These are phyloP conservation scores for Tetracladium marchalianum DNA, from an alignment of 495 filamentous ascomycete species.

Conservation along the genomic window DNA sequence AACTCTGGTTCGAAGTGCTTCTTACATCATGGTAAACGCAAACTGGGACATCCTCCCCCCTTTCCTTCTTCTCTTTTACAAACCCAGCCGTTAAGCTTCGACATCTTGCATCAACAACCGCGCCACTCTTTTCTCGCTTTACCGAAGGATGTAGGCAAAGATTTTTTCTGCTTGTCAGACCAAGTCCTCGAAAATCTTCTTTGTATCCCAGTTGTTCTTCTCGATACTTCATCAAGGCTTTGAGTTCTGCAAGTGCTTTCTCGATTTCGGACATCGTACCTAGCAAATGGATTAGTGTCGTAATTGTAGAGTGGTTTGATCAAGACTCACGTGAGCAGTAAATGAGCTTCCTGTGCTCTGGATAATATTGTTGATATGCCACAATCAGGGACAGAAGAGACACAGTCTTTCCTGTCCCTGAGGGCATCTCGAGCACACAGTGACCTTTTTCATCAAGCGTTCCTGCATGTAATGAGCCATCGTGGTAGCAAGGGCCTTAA, in stretches of 20 bases:
- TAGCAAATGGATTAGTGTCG: constrained; percentile 5
- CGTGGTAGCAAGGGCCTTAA: background rate
- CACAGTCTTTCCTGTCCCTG: constrained; percentile 97
- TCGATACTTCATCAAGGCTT: constrained; percentile 88
- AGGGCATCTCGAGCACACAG: constrained; percentile 99
- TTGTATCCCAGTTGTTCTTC: constrained; percentile 72
- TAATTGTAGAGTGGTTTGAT: constrained; percentile 1
- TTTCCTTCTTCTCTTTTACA: constrained; percentile 90
- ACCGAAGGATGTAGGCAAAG: constrained; percentile 93
- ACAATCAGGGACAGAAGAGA: constrained; percentile 92
- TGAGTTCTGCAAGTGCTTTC: constrained; percentile 88
- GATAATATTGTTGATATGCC: constrained; percentile 86
- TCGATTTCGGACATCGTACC: constrained; percentile 89
- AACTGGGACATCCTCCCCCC: constrained; percentile 85
- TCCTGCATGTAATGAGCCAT: constrained; percentile 27
- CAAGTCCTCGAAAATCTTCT: constrained; percentile 89
- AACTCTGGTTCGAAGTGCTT: background rate
- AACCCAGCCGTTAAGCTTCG: constrained; percentile 94
- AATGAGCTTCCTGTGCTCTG: constrained; percentile 87
- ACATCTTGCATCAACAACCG: constrained; percentile 88
- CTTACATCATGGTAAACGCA: constrained; percentile 89
- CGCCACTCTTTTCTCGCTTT: constrained; percentile 88
- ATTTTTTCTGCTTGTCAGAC: constrained; percentile 94
- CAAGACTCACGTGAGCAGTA: constrained; percentile 78
- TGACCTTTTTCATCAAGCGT: constrained; percentile 92